A percentile compares a stretch with the other conserved stretches of the same genome.
These are phyloP conservation scores for Geotrichum cucujoidarum DNA, from an alignment of 1,139 yeast species.

Conservation along the genomic window DNA sequence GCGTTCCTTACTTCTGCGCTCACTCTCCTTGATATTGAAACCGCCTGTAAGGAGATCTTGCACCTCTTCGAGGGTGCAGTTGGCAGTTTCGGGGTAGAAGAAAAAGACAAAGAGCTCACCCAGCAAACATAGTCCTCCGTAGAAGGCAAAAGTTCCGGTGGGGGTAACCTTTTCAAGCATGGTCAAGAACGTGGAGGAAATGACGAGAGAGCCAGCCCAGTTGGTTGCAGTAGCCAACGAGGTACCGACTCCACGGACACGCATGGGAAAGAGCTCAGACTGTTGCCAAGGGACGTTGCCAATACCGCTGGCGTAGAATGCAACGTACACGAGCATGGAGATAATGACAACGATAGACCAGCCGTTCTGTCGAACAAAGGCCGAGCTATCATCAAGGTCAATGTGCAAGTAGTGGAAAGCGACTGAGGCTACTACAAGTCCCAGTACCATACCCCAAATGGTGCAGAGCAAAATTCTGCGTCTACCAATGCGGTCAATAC, in stretches of 20 bases:
- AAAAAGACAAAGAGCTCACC: conserved; percentile 70
- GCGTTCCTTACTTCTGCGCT: conserved; percentile 46
- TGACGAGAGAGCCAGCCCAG: conserved; percentile 92
- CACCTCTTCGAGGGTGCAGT: conserved; percentile 86
- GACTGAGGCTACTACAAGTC: conserved; percentile 32
- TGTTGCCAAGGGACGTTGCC: conserved; percentile 99
- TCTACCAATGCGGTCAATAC: conserved; percentile 59
- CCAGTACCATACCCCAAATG: conserved; percentile 42
- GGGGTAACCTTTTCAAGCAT: conserved; percentile 93
- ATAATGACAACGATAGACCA: conserved; percentile 87
- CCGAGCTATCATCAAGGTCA: conserved; percentile 45
- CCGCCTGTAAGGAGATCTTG: conserved; percentile 75
- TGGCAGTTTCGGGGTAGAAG: conserved; percentile 89
- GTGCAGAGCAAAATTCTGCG: conserved; percentile 55
- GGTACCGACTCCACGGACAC: conserved; percentile 87
- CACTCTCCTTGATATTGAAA: conserved; percentile 73
- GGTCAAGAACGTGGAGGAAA: conserved; percentile 87
- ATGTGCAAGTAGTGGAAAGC: conserved; percentile 55
- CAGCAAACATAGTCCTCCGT: conserved; percentile 74
- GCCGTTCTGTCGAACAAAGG: conserved; percentile 50
- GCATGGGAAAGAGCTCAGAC: conserved; percentile 87
- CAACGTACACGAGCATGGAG: conserved; percentile 81
- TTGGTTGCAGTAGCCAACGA: conserved; percentile 91
- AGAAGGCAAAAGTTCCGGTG: conserved; percentile 87
- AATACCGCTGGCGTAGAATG: conserved; percentile 86